phyloP scores from a whole-genome alignment of 768 basidiomycete genomes.

The Mycena olivaceomarginata region DNA sequence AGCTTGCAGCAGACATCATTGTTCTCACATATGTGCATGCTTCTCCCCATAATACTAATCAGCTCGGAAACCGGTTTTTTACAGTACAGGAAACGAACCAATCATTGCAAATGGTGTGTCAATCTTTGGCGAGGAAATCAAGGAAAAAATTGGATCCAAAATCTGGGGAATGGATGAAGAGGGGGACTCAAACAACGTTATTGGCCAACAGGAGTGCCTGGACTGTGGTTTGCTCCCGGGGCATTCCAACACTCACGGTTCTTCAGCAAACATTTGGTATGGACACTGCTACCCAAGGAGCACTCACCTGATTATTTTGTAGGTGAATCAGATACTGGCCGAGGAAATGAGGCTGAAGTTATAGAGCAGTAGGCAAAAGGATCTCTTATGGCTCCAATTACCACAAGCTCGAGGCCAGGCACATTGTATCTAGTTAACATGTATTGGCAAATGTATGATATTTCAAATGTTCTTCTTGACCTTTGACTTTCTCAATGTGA shows the following conservation, averaged over 20 bases:
- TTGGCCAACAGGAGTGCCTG: conserved; percentile 38
- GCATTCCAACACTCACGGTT: conserved; percentile 34
- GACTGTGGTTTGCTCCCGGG: conserved; percentile 38
- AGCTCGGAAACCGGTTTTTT: conserved; percentile 6
- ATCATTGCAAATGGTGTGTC: conserved; percentile 12
- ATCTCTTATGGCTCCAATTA: too few species aligned
- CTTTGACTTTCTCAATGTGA: too few species aligned
- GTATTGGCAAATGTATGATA: neutral
- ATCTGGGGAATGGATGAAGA: conserved; percentile 58
- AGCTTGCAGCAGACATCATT: conserved; percentile 63
- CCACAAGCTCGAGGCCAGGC: neutral
- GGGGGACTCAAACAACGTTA: conserved; percentile 49
- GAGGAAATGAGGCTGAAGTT: conserved; percentile 14
- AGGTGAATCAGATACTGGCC: conserved; percentile 11
- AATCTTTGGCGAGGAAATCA: conserved; percentile 32
- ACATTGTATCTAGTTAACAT: neutral
- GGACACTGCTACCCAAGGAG: neutral
- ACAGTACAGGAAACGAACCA: conserved; percentile 21
- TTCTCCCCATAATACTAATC: neutral
- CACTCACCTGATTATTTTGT: neutral
- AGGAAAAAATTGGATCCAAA: conserved; percentile 26
- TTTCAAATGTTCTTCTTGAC: too few species aligned
- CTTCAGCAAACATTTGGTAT: conserved; percentile 39
- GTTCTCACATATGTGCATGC: conserved; percentile 36
- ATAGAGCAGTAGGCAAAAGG: neutral